Percentiles rank a stretch among this genome's conserved stretches.
These are phyloP conservation scores for Cephaloascus albidus DNA, from an alignment of 805 yeast genomes.

Conservation along the genomic window DNA sequence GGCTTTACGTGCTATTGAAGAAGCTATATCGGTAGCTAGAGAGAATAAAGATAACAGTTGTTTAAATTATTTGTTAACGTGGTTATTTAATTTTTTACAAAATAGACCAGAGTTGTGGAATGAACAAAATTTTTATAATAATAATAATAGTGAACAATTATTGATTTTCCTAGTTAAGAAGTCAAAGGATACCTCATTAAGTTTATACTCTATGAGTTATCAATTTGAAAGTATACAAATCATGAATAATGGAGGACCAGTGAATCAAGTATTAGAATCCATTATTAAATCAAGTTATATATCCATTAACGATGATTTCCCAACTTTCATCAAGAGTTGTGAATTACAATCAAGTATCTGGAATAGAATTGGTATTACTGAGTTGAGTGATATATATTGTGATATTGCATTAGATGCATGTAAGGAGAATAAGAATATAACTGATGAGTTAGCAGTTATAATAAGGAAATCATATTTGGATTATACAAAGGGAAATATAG, in stretches of 20 bases:
- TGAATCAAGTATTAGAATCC: constrained; percentile 41
- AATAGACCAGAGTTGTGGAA: constrained; percentile 44
- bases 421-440: constrained; percentile 18
- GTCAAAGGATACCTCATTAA: constrained; percentile 38
- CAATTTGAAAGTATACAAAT: constrained; percentile 53
- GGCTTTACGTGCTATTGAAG: constrained; percentile 74
- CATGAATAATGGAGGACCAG: constrained; percentile 40
- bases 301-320: constrained; percentile 36
- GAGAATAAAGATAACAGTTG: constrained; percentile 73
- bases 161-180: constrained; percentile 50
- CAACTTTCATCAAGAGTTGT: constrained; percentile 35
- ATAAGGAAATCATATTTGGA: constrained; percentile 28
- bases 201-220: constrained; percentile 50
- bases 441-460: constrained; percentile 27
- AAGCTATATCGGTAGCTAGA: constrained; percentile 80
- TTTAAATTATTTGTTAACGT: constrained; percentile 59
- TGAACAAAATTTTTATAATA: constrained; percentile 33
- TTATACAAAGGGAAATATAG: constrained; percentile 29
- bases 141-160: constrained; percentile 54
- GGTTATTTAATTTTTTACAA: constrained; percentile 65
- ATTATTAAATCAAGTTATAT: constrained; percentile 46
- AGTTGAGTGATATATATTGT: constrained; percentile 36
- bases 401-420: constrained; percentile 35
- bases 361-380: constrained; percentile 41
- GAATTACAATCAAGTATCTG: constrained; percentile 37